Conservation (phyloP, 768 basidiomycete genomes). For the Plicaturopsis crispa region DNA sequence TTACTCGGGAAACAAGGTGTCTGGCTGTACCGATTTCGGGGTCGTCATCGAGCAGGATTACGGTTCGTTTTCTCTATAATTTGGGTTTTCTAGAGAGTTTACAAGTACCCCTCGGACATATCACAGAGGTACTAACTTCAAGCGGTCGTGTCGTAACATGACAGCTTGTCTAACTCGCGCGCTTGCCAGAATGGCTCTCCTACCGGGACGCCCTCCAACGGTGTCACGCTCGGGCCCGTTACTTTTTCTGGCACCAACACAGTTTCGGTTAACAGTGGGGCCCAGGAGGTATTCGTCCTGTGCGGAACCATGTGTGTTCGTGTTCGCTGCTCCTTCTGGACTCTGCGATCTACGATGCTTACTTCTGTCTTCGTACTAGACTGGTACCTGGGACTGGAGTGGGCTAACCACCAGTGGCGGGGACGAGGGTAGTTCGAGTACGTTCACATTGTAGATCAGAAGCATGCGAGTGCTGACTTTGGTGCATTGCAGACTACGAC, state of each 20-base stretch:
- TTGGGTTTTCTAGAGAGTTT: not conserved
- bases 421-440: too few relatives aligned
- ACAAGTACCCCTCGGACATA: not conserved
- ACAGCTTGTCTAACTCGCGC: not conserved
- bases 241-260: constrained; percentile 14
- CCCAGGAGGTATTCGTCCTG: constrained; percentile 13
- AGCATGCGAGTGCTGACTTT: too few relatives aligned
- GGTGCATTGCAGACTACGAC: too few relatives aligned
- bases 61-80: not conserved
- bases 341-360: too few relatives aligned
- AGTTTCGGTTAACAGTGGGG: constrained; percentile 11
- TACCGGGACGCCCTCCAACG: not conserved
- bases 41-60: constrained; percentile 15
- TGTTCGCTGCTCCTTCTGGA: too few relatives aligned
- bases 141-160: not conserved
- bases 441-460: too few relatives aligned
- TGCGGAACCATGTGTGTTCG: too few relatives aligned
- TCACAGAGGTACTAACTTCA: not conserved
- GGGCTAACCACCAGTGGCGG: too few relatives aligned
- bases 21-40: constrained; percentile 12
- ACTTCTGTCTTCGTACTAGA: too few relatives aligned
- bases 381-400: too few relatives aligned
- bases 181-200: not conserved
- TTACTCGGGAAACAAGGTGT: constrained; percentile 13
- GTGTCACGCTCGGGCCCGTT: constrained; percentile 7